A percentile compares a stretch with the other conserved stretches of the same genome.
Conservation (phyloP, 2,329 filamentous ascomycete genomes). For the Ambrosiella xylebori region DNA sequence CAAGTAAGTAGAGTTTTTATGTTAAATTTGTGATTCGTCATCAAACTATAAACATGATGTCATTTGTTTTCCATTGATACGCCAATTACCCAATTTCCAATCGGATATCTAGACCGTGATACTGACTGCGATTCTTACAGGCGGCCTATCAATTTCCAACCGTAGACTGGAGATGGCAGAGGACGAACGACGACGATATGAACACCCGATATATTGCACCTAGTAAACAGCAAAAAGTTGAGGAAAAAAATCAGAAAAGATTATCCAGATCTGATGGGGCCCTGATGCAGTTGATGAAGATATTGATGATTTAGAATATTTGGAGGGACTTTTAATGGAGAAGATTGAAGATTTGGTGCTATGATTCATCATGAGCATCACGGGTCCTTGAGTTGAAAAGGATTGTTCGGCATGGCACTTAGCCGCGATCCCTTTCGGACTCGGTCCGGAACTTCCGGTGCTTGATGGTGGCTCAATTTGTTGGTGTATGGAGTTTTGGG, state of each 20-base stretch:
- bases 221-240: background rate
- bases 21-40: background rate
- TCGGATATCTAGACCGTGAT: background rate
- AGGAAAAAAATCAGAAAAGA: background rate
- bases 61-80: background rate
- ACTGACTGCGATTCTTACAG: constrained; percentile 25
- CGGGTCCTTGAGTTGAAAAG: too few relatives aligned
- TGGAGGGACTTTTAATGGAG: too few relatives aligned
- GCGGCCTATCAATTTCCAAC: constrained; percentile 59
- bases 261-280: background rate
- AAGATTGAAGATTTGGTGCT: too few relatives aligned
- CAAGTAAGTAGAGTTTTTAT: constrained; percentile 49
- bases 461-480: too few relatives aligned
- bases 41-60: background rate
- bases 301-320: too few relatives aligned
- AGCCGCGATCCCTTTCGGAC: too few relatives aligned
- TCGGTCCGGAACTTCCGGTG: too few relatives aligned
- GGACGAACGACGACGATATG: background rate
- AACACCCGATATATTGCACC: background rate
- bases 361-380: too few relatives aligned
- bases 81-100: background rate
- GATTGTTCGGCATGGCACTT: too few relatives aligned
- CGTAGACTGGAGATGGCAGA: background rate
- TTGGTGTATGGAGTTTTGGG: too few relatives aligned
- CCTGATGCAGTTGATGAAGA: too few relatives aligned